Conservation (phyloP, 768 basidiomycete species). For the Boletus reticulatus region DNA sequence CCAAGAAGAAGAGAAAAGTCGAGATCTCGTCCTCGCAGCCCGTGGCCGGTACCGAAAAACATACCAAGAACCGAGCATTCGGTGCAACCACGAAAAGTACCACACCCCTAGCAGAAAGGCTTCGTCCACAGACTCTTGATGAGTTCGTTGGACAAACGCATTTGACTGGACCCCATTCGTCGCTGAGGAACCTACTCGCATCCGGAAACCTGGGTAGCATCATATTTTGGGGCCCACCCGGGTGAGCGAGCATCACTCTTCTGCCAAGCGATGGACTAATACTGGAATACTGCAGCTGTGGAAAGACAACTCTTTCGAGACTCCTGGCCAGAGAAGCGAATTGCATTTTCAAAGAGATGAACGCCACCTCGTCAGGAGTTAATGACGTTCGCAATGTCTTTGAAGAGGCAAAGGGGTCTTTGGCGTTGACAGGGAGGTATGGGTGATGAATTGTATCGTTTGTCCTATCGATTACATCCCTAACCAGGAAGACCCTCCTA, state of each 20-base stretch:
- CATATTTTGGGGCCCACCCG: constrained; percentile 76
- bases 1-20: constrained; percentile 32
- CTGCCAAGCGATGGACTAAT: background rate
- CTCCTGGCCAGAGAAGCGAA: constrained; percentile 60
- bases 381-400: constrained; percentile 72
- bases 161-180: constrained; percentile 53
- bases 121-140: constrained; percentile 60
- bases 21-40: constrained; percentile 10
- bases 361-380: constrained; percentile 67
- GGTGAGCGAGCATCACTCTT: constrained; percentile 34
- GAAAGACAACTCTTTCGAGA: constrained; percentile 76
- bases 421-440: constrained; percentile 65
- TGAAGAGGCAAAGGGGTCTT: constrained; percentile 68
- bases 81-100: constrained; percentile 29
- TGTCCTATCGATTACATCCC: constrained; percentile 3
- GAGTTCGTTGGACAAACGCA: constrained; percentile 75
- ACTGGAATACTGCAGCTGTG: constrained; percentile 42
- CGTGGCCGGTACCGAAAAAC: constrained; percentile 17
- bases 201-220: constrained; percentile 54
- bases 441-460: background rate
- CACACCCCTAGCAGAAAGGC: constrained; percentile 66
- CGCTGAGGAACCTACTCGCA: constrained; percentile 53
- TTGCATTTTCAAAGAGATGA: constrained; percentile 70
- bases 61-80: constrained; percentile 18
- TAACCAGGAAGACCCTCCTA: constrained; percentile 60